Evolutionary conservation across 495 filamentous ascomycete genomes (phyloP), one percentile per base, ranked within the genome.

Genomic region (Oleoguttula mirabilis): DNA sequence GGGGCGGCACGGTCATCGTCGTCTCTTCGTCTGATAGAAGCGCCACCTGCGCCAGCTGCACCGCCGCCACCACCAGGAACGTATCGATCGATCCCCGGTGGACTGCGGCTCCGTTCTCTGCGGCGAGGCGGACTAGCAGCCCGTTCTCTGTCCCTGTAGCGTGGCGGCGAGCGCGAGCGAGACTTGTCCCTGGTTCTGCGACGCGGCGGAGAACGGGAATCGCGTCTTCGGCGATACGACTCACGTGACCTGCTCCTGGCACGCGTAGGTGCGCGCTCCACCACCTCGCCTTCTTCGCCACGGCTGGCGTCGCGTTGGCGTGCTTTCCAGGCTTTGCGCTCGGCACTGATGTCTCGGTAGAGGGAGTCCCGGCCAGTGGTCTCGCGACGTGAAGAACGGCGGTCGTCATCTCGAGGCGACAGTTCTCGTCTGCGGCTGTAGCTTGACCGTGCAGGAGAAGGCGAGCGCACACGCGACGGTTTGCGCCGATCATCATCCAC

Each of bases 361-460:
- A 33, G 25, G 15, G 19, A 16, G 2, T 36, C 41, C 14, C 23
- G 30, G 10, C 20, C 25, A 3, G 20, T 42, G 8, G 41, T 42
- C 21, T 31, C 14, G 3, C 28, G 34, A n/a, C n/a, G n/a, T n/a
- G n/a, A n/a, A 15, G 41, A 34, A 7, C 36, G 36, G 12, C 47
- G 51, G n/a, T 43, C 28, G 32, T 50, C 47, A 24, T 47, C 65
- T 10, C 64, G 39, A 63, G 66, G 43, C 85, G 7, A 66, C 64
- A 57, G 82, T 25, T 56, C 24, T 24, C 43, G 32, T 41, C 25
- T 30, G 37, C 43, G 41, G 12, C 22, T 10, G 15, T 15, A 23
- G 15, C 24, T n/a, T 32, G 33, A 28, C 32, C 40, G 20, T 28
- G 35, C 14, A 34, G 48, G 40, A 31, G 51, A 31, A 6, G 39